These are phyloP conservation scores for Diaporthe sp. DNA, from an alignment of 2,329 filamentous ascomycete species.

Conservation along the genomic window DNA sequence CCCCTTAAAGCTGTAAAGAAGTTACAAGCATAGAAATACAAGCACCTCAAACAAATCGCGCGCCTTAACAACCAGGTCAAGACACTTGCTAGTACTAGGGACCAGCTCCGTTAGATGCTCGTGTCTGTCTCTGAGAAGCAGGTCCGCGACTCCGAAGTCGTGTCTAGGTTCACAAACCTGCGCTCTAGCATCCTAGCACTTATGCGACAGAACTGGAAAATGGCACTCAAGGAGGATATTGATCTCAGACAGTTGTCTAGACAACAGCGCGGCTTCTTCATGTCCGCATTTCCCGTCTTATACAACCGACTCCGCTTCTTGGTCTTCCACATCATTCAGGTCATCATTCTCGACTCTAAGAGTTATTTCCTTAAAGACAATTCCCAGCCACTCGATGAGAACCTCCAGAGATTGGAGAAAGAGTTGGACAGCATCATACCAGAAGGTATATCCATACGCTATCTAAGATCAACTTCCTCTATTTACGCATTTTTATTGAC, in stretches of 20 bases:
- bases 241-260: background rate
- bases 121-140: background rate
- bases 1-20: no score
- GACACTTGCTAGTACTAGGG: background rate
- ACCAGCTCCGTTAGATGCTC: background rate
- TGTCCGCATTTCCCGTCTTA: no score
- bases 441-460: background rate
- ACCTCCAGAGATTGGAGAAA: background rate
- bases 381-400: background rate
- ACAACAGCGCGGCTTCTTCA: background rate
- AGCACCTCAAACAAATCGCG: no score
- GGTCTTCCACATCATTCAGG: background rate
- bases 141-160: background rate
- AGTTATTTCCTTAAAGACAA: background rate
- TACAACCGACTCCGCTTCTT: background rate
- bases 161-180: background rate
- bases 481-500: background rate
- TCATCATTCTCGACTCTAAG: background rate
- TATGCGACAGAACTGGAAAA: background rate
- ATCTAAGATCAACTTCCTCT: background rate
- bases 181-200: background rate
- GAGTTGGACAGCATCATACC: background rate
- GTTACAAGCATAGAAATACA: no score
- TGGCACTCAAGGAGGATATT: background rate
- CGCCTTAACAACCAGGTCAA: background rate